Conservation (phyloP, 352 stramenopile genomes). For the Globisporangium camurandrum region DNA sequence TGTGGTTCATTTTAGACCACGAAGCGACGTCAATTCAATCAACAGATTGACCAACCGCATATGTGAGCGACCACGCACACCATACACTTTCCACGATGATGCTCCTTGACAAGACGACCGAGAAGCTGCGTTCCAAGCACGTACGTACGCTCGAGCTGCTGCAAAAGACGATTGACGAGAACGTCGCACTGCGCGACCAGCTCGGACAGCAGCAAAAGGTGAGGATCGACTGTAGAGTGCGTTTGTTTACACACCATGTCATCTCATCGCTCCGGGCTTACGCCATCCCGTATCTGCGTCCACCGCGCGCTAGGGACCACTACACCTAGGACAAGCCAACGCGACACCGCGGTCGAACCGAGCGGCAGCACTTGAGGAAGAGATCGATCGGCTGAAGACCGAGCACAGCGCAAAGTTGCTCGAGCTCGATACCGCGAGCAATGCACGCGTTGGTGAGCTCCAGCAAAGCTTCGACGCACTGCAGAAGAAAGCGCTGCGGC, state of each 20-base stretch:
- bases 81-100: slow-evolving; percentile 19
- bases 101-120: slow-evolving; percentile 51
- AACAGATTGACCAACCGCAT: neutral
- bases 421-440: slow-evolving; percentile 25
- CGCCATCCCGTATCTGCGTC: neutral
- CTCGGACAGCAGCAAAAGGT: slow-evolving; percentile 46
- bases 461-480: slow-evolving; percentile 19
- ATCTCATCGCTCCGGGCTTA: too few species aligned
- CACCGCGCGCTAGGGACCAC: slow-evolving; percentile 18
- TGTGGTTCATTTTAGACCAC: too few species aligned
- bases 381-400: slow-evolving; percentile 45
- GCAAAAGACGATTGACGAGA: slow-evolving; percentile 75
- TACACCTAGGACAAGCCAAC: slow-evolving; percentile 33
- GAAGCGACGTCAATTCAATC: neutral
- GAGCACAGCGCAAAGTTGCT: slow-evolving; percentile 30
- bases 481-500: slow-evolving; percentile 29
- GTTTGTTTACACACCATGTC: too few species aligned
- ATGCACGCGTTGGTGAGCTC: slow-evolving; percentile 24
- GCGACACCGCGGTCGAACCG: slow-evolving; percentile 25
- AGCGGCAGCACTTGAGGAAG: slow-evolving; percentile 42
- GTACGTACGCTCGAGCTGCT: slow-evolving; percentile 72
- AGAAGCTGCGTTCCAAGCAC: slow-evolving; percentile 73
- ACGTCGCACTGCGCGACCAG: slow-evolving; percentile 50
- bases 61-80: neutral
- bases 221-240: neutral